Base-by-base conservation (phyloP, 140 eudicot species). In the Flaveria floridana region DNA sequence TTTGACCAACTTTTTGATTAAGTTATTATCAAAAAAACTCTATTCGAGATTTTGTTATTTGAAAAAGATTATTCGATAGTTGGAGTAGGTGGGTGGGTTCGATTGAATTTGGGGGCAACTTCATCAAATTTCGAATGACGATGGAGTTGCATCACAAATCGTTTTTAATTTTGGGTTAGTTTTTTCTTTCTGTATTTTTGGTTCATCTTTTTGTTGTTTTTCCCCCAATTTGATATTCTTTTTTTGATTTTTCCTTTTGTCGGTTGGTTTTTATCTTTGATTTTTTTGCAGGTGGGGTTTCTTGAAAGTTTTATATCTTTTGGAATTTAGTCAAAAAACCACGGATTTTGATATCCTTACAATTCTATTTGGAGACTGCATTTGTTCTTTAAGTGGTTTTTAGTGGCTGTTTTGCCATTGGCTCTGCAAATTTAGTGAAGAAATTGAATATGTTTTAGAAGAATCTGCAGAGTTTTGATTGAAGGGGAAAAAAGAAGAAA, bases 81-180 rank as follows among this genome's bases (percentile, higher is more conserved):
- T 78, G 77, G 77, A 84, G 94, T 75, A 81, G 88, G 87, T 86
- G 79, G 83, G 75, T 68, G 13, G 83, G 68, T 62, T 76, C 68
- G 80, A 80, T 61, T 75, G 80, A 50, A 70, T 61, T 77, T 76
- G 82, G 96, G 80, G 82, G 87, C 81, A 79, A 73, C 81, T 85
- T 74, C 73, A 66, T 77, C 76, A 25, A 57, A 71, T 77, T 73
- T 18, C 41, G 8, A 82, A 53, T 52, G 46, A 80, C 56, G 89
- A 84, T 82, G 89, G 89, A 83, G 75, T 85, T 86, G 86, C 88
- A 82, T 75, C 78, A 61, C 68, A 68, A 51, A 39, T 89, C 67
- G 71, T 75, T 84, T 77, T 57, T 75, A 51, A 69, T 58, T 73
- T 86, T 84, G 71, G 95, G 89, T 84, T 59, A 72, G 77, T 72